A percentile compares a stretch with the other conserved stretches of the same genome.
These are phyloP conservation scores for Rhizomucor pusillus DNA, from an alignment of 371 early-diverging fungal genomes.

Conservation along the genomic window DNA sequence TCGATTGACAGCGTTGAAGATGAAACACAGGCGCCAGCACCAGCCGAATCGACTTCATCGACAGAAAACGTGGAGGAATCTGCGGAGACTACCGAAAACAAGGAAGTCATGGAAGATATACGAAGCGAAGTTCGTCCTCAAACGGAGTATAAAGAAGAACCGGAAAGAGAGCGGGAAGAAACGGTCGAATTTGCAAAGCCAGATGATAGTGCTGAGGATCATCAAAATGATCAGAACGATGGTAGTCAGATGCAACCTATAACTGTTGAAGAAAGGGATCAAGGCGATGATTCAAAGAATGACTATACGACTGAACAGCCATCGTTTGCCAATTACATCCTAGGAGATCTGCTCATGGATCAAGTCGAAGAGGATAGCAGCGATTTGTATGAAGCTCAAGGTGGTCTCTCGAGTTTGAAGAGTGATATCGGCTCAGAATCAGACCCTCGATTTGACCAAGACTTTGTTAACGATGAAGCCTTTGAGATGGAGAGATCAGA, in stretches of 20 bases:
- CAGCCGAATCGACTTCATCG: background rate
- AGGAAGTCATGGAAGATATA: background rate
- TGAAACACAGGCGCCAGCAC: background rate
- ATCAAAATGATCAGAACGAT: background rate
- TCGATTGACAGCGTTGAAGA: slow-evolving; percentile 1
- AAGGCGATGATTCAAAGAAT: background rate
- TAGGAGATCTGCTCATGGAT: slow-evolving; percentile 11
- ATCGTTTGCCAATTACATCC: slow-evolving; percentile 13
- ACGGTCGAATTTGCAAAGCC: background rate
- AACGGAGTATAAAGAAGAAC: background rate
- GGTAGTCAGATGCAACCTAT: background rate
- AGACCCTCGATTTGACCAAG: slow-evolving; percentile 12
- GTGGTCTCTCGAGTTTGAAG: slow-evolving; percentile 19
- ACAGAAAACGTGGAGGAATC: background rate
- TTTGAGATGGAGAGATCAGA: slow-evolving; percentile 13
- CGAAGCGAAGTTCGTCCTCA: background rate
- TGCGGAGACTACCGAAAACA: too few relatives aligned
- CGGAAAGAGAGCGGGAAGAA: background rate
- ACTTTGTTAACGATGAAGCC: slow-evolving; percentile 2
- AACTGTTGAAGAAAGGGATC: background rate
- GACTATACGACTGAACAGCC: slow-evolving; percentile 3
- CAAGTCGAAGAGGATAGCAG: slow-evolving; percentile 5
- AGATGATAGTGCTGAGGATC: background rate
- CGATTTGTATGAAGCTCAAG: slow-evolving; percentile 9
- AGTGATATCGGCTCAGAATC: slow-evolving; percentile 27